Percentiles rank a stretch among this genome's conserved stretches.
These are phyloP conservation scores for Chrysoporthe deuterocubensis DNA, from an alignment of 2,329 filamentous ascomycete species.

Conservation along the genomic window DNA sequence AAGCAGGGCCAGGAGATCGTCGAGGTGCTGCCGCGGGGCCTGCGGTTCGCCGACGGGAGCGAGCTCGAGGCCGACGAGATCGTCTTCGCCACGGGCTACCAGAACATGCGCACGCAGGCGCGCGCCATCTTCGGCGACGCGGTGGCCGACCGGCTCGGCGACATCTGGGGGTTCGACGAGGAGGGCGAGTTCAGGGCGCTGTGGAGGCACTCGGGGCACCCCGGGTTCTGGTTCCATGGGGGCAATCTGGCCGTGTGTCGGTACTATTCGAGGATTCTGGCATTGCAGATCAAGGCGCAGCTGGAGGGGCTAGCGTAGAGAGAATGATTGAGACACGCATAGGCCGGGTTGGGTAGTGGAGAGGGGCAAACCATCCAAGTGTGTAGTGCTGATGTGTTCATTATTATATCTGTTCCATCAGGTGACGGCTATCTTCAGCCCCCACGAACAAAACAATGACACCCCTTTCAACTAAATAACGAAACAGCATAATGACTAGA, in stretches of 20 bases:
- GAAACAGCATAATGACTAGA: too few species aligned
- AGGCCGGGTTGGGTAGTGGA: not conserved
- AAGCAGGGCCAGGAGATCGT: conserved; percentile 61
- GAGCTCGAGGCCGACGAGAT: conserved; percentile 65
- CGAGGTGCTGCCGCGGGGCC: conserved; percentile 50
- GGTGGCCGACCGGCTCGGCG: conserved; percentile 59
- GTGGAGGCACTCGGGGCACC: conserved; percentile 65
- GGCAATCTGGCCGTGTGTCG: conserved; percentile 67
- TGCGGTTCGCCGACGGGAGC: conserved; percentile 57
- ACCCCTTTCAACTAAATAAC: too few species aligned
- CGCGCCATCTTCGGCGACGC: conserved; percentile 65
- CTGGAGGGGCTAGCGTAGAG: conserved; percentile 35
- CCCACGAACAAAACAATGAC: too few species aligned
- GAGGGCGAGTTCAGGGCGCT: conserved; percentile 60
- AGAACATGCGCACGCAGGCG: conserved; percentile 69
- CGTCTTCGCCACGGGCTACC: conserved; percentile 66
- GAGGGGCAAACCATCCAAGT: not conserved
- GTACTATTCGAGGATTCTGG: conserved; percentile 60
- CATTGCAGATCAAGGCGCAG: conserved; percentile 55
- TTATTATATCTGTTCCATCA: too few species aligned
- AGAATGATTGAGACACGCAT: not conserved
- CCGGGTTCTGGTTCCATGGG: conserved; percentile 69
- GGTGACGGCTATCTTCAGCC: too few species aligned
- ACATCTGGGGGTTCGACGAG: conserved; percentile 66
- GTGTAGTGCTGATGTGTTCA: not conserved